Evolutionary conservation across 257 asterid species (phyloP).

Genomic region (Solanum pimpinellifolium): DNA sequence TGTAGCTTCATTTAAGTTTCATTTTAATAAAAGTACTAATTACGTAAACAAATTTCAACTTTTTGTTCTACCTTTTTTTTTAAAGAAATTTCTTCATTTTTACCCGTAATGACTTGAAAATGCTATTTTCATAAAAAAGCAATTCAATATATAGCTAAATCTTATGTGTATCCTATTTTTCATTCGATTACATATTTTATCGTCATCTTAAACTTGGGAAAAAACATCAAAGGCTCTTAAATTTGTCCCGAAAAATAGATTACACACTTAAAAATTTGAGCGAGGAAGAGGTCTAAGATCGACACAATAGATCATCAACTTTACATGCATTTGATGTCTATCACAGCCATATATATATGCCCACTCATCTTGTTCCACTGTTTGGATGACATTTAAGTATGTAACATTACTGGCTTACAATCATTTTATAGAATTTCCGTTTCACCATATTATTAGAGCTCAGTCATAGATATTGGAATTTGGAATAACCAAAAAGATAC

Average conservation of each 20-base stretch:
- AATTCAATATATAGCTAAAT: neutral
- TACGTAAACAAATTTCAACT: neutral
- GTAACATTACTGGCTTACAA: neutral
- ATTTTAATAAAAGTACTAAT: neutral
- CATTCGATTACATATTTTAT: neutral
- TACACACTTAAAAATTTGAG: neutral
- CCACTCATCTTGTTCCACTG: neutral
- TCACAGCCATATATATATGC: no score
- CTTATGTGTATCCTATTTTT: neutral
- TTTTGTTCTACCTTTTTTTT: neutral
- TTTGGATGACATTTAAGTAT: neutral
- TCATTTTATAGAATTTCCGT: neutral
- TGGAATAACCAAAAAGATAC: neutral
- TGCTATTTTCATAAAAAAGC: neutral
- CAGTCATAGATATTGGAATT: neutral
- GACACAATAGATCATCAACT: neutral
- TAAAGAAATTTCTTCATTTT: neutral
- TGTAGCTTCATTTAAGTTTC: no score
- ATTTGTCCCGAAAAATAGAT: no score
- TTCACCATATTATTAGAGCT: neutral
- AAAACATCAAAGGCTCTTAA: neutral
- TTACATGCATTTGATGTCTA: neutral
- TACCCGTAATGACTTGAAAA: neutral
- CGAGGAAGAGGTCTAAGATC: neutral
- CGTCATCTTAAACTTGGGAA: neutral